Evolutionary conservation across 2,329 filamentous ascomycete genomes (phyloP).

Genomic region (Fragosphaeria purpurea): DNA sequence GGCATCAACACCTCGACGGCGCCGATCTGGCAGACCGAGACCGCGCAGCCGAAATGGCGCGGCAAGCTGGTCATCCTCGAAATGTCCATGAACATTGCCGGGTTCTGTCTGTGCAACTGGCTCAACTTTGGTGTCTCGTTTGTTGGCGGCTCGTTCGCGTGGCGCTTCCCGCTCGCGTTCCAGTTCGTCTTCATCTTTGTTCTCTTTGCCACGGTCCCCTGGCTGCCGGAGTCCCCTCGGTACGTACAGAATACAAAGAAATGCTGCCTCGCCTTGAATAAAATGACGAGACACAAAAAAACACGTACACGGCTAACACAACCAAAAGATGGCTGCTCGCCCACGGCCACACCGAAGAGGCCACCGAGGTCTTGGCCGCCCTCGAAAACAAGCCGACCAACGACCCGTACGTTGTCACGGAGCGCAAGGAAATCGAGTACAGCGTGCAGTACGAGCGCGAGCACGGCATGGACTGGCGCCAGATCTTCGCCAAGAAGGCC

Average conservation of each 20-base stretch:
- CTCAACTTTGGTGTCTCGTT: slow-evolving; percentile 27
- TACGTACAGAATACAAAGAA: neutral
- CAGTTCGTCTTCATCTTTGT: slow-evolving; percentile 32
- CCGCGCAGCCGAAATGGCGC: slow-evolving; percentile 21
- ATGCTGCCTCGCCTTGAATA: slow-evolving; percentile 19
- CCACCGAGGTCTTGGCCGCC: slow-evolving; percentile 20
- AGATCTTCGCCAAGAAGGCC: slow-evolving; percentile 26
- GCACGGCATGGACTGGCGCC: slow-evolving; percentile 36
- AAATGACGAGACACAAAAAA: too few species aligned
- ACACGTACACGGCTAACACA: too few species aligned
- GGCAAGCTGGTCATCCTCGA: slow-evolving; percentile 25
- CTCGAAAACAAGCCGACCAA: slow-evolving; percentile 16
- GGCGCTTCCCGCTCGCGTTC: slow-evolving; percentile 34
- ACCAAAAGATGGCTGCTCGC: slow-evolving; percentile 28
- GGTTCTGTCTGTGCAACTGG: slow-evolving; percentile 26
- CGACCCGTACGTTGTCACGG: slow-evolving; percentile 11
- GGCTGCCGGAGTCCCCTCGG: slow-evolving; percentile 26
- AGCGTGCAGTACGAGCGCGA: slow-evolving; percentile 23
- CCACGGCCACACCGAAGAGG: slow-evolving; percentile 22
- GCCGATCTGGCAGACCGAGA: slow-evolving; percentile 28
- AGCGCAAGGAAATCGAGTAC: slow-evolving; percentile 21
- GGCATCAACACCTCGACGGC: slow-evolving; percentile 19
- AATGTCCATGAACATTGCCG: slow-evolving; percentile 22
- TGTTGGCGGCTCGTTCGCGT: slow-evolving; percentile 16
- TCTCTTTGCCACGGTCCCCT: slow-evolving; percentile 21